phyloP scores from a whole-genome alignment of 495 filamentous ascomycete species.

The Hamigera avellanea region DNA sequence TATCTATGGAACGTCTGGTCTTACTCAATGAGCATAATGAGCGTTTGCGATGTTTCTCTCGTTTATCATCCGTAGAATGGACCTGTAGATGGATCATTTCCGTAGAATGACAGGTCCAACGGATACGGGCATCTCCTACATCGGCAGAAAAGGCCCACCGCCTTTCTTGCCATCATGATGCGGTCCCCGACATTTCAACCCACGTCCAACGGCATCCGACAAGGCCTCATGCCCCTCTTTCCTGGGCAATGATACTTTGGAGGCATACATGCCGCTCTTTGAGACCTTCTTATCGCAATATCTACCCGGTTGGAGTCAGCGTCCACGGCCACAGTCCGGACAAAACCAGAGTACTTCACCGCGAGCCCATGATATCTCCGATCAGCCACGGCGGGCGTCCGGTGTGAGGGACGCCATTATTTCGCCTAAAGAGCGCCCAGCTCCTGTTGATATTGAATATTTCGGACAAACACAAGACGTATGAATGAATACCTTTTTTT shows the following conservation, averaged over 20 bases:
- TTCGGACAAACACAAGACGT: background rate
- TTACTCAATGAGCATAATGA: no score
- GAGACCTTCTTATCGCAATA: background rate
- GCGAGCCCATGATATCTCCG: conserved; percentile 13
- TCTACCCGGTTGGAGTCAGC: conserved; percentile 4
- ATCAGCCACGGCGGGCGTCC: conserved; percentile 10
- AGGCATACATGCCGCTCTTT: background rate
- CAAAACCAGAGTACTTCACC: conserved; percentile 1
- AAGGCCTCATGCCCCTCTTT: background rate
- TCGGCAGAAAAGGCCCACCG: background rate
- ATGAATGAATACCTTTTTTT: background rate
- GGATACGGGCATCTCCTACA: no score
- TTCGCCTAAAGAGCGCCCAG: conserved; percentile 1
- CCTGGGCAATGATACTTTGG: background rate
- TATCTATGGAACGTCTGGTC: no score
- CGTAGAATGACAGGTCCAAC: no score
- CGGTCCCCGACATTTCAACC: background rate
- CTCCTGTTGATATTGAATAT: no score
- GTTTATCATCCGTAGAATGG: no score
- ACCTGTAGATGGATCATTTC: no score
- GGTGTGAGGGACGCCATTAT: conserved; percentile 9
- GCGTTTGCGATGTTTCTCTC: no score
- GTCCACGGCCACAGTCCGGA: conserved; percentile 1
- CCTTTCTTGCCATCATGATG: background rate
- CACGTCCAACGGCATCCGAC: background rate